Conservation (phyloP, 352 stramenopile genomes). For the Phytophthora sansomeana region DNA sequence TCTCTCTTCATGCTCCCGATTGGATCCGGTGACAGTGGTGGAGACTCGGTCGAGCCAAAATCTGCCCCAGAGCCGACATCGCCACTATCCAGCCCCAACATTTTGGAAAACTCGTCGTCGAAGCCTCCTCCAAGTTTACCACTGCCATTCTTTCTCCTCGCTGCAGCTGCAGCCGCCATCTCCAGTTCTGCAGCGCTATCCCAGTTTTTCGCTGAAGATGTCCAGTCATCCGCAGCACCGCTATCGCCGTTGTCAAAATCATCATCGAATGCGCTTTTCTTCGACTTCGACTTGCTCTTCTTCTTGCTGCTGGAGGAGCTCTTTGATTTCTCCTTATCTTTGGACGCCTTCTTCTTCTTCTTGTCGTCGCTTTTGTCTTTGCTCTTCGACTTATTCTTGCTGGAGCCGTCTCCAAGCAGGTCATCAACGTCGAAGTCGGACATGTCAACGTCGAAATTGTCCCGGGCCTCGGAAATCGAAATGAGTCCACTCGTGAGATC, state of each 20-base stretch:
- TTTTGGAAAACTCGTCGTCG: slow-evolving; percentile 73
- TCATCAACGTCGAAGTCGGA: slow-evolving; percentile 67
- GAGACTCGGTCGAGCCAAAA: slow-evolving; percentile 9
- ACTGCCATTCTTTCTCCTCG: slow-evolving; percentile 49
- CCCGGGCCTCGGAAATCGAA: slow-evolving; percentile 44
- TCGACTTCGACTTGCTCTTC: slow-evolving; percentile 61
- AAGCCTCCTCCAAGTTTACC: slow-evolving; percentile 37
- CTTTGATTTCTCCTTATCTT: slow-evolving; percentile 41
- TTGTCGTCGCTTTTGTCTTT: slow-evolving; percentile 45
- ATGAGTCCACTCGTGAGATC: slow-evolving; percentile 73
- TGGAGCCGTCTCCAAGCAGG: slow-evolving; percentile 52
- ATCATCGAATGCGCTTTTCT: slow-evolving; percentile 42
- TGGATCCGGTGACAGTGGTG: slow-evolving; percentile 17
- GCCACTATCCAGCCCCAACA: slow-evolving; percentile 58
- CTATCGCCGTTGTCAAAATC: slow-evolving; percentile 37
- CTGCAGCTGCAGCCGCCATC: slow-evolving; percentile 32
- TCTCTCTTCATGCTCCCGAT: slow-evolving; percentile 31
- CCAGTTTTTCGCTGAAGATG: slow-evolving; percentile 28
- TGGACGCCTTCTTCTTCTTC: slow-evolving; percentile 41
- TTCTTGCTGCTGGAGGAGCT: slow-evolving; percentile 38
- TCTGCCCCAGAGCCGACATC: slow-evolving; percentile 9
- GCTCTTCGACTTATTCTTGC: slow-evolving; percentile 33
- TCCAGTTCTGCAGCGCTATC: slow-evolving; percentile 38
- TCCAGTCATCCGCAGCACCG: slow-evolving; percentile 19
- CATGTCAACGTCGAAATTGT: slow-evolving; percentile 57